These are phyloP conservation scores for Sphagnum magellanicum DNA, from an alignment of 228 moss, liverwort and hornwort species.

Conservation along the genomic window DNA sequence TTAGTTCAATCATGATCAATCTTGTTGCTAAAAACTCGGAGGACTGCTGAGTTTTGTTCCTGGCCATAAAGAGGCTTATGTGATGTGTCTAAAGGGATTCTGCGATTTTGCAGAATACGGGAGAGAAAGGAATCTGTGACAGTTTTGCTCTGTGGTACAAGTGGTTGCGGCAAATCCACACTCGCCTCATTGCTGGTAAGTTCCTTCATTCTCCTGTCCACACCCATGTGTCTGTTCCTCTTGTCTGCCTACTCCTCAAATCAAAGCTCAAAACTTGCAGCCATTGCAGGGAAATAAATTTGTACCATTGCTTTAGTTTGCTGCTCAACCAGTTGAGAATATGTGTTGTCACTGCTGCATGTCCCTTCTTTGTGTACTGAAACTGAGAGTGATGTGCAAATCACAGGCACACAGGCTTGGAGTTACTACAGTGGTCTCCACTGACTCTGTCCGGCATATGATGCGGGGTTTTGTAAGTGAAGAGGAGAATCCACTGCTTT, in stretches of 20 bases:
- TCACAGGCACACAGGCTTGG: conserved; percentile 90
- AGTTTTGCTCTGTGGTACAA: conserved; percentile 88
- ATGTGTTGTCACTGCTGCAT: not conserved
- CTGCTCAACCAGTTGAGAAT: not conserved
- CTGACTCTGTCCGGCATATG: conserved; percentile 98
- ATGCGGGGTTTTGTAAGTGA: conserved; percentile 93
- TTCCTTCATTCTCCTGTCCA: not conserved
- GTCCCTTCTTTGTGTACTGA: not conserved
- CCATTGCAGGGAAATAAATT: too few relatives aligned
- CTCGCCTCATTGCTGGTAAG: conserved; percentile 83
- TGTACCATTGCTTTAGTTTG: too few relatives aligned
- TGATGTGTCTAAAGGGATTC: not conserved
- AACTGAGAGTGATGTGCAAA: not conserved
- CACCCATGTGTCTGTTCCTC: too few relatives aligned
- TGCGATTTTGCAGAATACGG: conserved; percentile 41
- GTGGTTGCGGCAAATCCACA: conserved; percentile 97
- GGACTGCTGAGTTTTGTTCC: too few relatives aligned
- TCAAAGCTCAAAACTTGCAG: too few relatives aligned
- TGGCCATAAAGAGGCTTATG: too few relatives aligned
- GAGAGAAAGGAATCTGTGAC: conserved; percentile 86
- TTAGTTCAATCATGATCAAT: too few relatives aligned
- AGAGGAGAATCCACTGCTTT: conserved; percentile 73
- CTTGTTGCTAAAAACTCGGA: too few relatives aligned
- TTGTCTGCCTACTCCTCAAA: too few relatives aligned
- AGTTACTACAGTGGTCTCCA: conserved; percentile 93